phyloP scores from a whole-genome alignment of 805 yeast genomes.

The Hagleromyces aurorensis region DNA sequence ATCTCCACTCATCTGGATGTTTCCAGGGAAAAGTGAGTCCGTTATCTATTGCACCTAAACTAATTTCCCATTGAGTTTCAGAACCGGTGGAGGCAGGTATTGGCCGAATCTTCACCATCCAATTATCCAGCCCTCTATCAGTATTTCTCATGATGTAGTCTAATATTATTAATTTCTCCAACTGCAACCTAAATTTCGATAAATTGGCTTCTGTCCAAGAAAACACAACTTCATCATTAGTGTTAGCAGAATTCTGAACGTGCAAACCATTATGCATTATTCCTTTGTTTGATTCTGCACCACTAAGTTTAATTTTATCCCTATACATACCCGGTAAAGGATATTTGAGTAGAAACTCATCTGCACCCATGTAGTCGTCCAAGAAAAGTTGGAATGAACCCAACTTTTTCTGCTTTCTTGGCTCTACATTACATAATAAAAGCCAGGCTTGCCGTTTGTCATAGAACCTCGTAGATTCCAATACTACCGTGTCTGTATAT shows the following conservation, averaged over 20 bases:
- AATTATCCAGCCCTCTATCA: conserved; percentile 65
- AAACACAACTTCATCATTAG: conserved; percentile 28
- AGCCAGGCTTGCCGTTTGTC: conserved; percentile 17
- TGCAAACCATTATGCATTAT: not conserved
- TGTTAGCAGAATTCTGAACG: conserved; percentile 1
- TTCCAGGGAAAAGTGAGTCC: conserved; percentile 76
- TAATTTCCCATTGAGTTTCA: conserved; percentile 26
- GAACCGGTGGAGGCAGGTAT: conserved; percentile 7
- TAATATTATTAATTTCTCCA: conserved; percentile 61
- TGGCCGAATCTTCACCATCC: conserved; percentile 65
- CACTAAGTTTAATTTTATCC: conserved; percentile 3
- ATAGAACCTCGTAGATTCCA: conserved; percentile 40
- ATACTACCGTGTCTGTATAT: conserved; percentile 47
- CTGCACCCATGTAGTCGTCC: conserved; percentile 51
- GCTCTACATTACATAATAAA: conserved; percentile 10
- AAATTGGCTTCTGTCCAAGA: conserved; percentile 46
- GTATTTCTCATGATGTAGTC: conserved; percentile 72
- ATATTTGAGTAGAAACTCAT: conserved; percentile 43
- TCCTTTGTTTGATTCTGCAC: not conserved
- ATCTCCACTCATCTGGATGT: conserved; percentile 75
- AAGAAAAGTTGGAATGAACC: conserved; percentile 66
- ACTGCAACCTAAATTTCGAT: conserved; percentile 46
- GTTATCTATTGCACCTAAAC: conserved; percentile 67
- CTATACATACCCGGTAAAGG: conserved; percentile 45
- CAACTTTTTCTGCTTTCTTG: conserved; percentile 34